phyloP scores from a whole-genome alignment of 1,284 basidiomycete genomes.

The Cutaneotrichosporon cavernicola region DNA sequence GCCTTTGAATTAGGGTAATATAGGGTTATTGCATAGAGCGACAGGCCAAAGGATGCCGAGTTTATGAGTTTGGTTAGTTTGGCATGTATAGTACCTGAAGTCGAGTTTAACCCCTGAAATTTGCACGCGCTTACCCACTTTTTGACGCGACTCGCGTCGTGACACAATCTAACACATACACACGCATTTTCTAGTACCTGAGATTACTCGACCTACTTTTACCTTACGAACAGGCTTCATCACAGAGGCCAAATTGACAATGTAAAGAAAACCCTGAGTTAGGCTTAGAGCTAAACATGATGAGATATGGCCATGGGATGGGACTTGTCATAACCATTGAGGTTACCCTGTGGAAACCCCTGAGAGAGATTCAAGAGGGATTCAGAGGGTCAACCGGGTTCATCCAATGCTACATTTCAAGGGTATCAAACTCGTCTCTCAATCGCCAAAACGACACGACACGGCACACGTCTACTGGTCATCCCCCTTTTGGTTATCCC shows the following conservation, averaged over 20 bases:
- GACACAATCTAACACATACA: background rate
- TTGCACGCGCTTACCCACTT: background rate
- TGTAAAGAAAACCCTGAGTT: too few relatives aligned
- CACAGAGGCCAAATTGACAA: too few relatives aligned
- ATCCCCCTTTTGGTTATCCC: background rate
- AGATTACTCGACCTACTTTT: too few relatives aligned
- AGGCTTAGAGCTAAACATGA: background rate
- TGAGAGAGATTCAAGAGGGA: constrained; percentile 1
- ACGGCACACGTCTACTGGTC: too few relatives aligned
- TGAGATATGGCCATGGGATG: background rate
- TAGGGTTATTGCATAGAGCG: too few relatives aligned
- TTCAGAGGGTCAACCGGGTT: background rate
- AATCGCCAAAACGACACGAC: too few relatives aligned
- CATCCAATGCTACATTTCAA: background rate
- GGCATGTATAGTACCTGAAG: background rate
- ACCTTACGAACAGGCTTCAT: too few relatives aligned
- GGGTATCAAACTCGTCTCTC: background rate
- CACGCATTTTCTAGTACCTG: too few relatives aligned
- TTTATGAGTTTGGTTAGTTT: background rate
- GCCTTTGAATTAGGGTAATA: too few relatives aligned
- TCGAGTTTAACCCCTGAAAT: background rate
- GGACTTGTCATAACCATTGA: background rate
- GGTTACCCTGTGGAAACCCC: background rate
- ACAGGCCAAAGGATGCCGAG: background rate
- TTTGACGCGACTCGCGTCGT: background rate